A percentile compares a stretch with the other conserved stretches of the same genome.
phyloP scores from a whole-genome alignment of 2,329 filamentous ascomycete genomes.

The Didymella pomorum region DNA sequence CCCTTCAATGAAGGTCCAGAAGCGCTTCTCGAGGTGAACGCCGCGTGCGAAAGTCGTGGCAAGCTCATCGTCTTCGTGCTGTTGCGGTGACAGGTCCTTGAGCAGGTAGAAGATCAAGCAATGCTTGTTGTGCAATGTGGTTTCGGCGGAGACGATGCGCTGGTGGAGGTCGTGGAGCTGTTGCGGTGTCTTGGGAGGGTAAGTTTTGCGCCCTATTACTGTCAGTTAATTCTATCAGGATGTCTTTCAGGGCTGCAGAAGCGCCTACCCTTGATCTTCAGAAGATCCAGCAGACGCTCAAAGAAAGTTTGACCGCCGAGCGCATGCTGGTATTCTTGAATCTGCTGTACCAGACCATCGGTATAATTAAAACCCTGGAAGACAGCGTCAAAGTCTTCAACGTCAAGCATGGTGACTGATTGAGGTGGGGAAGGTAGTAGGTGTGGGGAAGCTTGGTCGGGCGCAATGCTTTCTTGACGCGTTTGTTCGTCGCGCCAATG shows the following conservation, averaged over 20 bases:
- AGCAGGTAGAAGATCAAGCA: slow-evolving; percentile 85
- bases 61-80: slow-evolving; percentile 58
- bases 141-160: slow-evolving; percentile 70
- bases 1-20: slow-evolving; percentile 81
- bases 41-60: slow-evolving; percentile 66
- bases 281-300: slow-evolving; percentile 75
- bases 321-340: slow-evolving; percentile 70
- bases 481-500: slow-evolving; percentile 13
- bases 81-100: slow-evolving; percentile 70
- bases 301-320: slow-evolving; percentile 79
- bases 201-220: slow-evolving; percentile 66
- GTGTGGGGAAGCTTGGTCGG: slow-evolving; percentile 9
- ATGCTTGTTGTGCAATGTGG: slow-evolving; percentile 78
- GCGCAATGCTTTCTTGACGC: slow-evolving; percentile 15
- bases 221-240: slow-evolving; percentile 14
- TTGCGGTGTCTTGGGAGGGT: slow-evolving; percentile 75
- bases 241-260: not conserved
- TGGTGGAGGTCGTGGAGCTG: slow-evolving; percentile 74
- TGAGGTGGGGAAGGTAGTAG: not conserved
- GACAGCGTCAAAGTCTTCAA: slow-evolving; percentile 71
- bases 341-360: slow-evolving; percentile 59
- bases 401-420: slow-evolving; percentile 63
- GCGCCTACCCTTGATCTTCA: slow-evolving; percentile 73
- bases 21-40: slow-evolving; percentile 75
- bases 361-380: slow-evolving; percentile 59